Conservation (phyloP, 2,329 filamentous ascomycete species). For the Alternaria burnsii region DNA sequence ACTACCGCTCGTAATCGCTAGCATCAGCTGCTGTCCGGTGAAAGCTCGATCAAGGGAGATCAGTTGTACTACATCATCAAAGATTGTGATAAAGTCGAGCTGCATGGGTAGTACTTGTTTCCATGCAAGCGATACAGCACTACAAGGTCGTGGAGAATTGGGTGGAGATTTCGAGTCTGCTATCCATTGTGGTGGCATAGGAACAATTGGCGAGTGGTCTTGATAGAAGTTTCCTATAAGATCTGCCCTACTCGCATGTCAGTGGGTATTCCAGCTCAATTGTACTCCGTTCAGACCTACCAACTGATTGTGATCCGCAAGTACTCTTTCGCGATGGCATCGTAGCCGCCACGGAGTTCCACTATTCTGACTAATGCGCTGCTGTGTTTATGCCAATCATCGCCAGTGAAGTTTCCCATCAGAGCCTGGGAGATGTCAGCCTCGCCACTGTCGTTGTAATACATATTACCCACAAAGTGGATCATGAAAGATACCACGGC, state of each 20-base stretch:
- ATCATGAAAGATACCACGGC: constrained; percentile 37
- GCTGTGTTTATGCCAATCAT: constrained; percentile 35
- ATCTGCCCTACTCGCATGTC: constrained; percentile 33
- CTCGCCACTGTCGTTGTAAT: neutral
- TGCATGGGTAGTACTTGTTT: constrained; percentile 58
- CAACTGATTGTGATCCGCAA: constrained; percentile 43
- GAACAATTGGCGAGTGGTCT: constrained; percentile 37
- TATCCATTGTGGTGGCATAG: constrained; percentile 36
- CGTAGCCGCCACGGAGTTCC: constrained; percentile 34
- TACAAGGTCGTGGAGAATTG: constrained; percentile 65
- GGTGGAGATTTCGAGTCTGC: constrained; percentile 57
- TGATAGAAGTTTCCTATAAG: constrained; percentile 40
- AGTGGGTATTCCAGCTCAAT: neutral
- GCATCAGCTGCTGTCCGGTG: constrained; percentile 29
- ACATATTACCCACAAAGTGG: constrained; percentile 31
- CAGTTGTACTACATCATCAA: constrained; percentile 38
- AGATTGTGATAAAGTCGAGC: constrained; percentile 40
- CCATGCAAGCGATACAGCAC: constrained; percentile 64
- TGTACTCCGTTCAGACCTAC: constrained; percentile 17
- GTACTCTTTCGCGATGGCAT: constrained; percentile 30
- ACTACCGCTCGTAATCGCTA: constrained; percentile 35
- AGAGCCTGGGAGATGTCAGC: constrained; percentile 23
- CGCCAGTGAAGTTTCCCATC: constrained; percentile 29
- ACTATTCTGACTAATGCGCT: constrained; percentile 35
- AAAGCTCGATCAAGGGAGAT: constrained; percentile 38